Evolutionary conservation across 2,329 filamentous ascomycete species (phyloP).

Genomic region (Laburnicola sp.): DNA sequence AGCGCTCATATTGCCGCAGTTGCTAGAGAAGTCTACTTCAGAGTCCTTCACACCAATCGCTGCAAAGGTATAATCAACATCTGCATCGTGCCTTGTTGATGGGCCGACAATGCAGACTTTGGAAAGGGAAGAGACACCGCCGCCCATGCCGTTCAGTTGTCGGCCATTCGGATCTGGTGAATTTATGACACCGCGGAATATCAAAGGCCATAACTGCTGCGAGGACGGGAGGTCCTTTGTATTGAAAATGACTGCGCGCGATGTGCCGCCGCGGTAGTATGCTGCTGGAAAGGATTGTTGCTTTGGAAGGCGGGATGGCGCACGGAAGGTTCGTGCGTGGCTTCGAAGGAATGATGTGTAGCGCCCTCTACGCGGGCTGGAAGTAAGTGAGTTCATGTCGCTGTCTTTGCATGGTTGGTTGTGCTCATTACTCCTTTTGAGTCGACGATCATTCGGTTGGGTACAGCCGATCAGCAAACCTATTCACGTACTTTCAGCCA

Average conservation of each 20-base stretch:
- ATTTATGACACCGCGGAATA: conserved; percentile 62
- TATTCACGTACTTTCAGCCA: too few species aligned
- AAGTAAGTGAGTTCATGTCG: too few species aligned
- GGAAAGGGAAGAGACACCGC: conserved; percentile 67
- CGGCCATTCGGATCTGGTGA: conserved; percentile 63
- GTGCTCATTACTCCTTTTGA: too few species aligned
- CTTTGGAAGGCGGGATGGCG: background rate
- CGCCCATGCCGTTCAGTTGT: conserved; percentile 72
- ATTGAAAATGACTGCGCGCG: conserved; percentile 62
- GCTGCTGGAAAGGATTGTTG: conserved; percentile 47
- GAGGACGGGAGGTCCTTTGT: conserved; percentile 52
- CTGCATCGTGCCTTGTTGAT: conserved; percentile 50
- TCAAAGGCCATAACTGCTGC: conserved; percentile 50
- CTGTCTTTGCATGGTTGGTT: too few species aligned
- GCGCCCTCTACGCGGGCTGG: too few species aligned
- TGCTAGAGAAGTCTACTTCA: conserved; percentile 67
- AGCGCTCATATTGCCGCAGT: conserved; percentile 73
- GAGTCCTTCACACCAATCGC: conserved; percentile 66
- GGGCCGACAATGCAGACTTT: conserved; percentile 67
- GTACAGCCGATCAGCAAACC: too few species aligned
- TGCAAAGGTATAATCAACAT: conserved; percentile 72
- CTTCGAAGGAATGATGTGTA: too few species aligned
- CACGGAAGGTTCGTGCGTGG: background rate
- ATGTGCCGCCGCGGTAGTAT: conserved; percentile 67
- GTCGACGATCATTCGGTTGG: too few species aligned